Percentiles rank a stretch among this genome's conserved stretches.
Evolutionary conservation across 345 rosid species (phyloP).

Genomic region (Melastoma malabathricum): DNA sequence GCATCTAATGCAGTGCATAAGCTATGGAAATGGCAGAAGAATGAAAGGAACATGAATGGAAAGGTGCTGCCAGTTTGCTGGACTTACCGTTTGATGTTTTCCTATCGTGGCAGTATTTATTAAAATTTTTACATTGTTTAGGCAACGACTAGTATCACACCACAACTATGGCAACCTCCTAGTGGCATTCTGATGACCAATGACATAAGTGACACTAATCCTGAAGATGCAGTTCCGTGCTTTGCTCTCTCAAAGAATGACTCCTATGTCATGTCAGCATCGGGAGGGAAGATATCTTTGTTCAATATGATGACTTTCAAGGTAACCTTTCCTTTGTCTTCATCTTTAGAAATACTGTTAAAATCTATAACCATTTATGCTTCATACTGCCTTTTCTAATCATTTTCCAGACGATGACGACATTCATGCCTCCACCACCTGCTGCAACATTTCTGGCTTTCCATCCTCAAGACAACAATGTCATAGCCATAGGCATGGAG

Average conservation of each 20-base stretch:
- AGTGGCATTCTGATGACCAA: slow-evolving; percentile 64
- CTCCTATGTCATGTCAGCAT: slow-evolving; percentile 64
- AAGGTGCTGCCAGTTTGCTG: slow-evolving; percentile 25
- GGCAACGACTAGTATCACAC: slow-evolving; percentile 53
- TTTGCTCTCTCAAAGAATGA: slow-evolving; percentile 69
- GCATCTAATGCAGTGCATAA: slow-evolving; percentile 76
- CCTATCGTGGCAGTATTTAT: not conserved
- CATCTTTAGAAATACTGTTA: slow-evolving; percentile 1
- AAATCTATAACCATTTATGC: too few relatives aligned
- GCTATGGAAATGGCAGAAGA: slow-evolving; percentile 81
- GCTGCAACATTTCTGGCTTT: slow-evolving; percentile 77
- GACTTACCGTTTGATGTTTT: not conserved
- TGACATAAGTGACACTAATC: slow-evolving; percentile 42
- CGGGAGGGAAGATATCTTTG: slow-evolving; percentile 63
- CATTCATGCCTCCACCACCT: slow-evolving; percentile 75
- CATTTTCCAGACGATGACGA: slow-evolving; percentile 50
- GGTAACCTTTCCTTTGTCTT: slow-evolving; percentile 24
- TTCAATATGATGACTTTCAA: slow-evolving; percentile 65
- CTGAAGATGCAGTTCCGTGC: slow-evolving; percentile 73
- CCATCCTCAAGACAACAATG: slow-evolving; percentile 57
- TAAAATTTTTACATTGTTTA: slow-evolving; percentile 12
- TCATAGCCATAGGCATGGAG: slow-evolving; percentile 82
- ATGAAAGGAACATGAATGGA: slow-evolving; percentile 29
- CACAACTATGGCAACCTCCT: slow-evolving; percentile 67
- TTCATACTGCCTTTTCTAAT: too few relatives aligned